Evolutionary conservation across 805 yeast genomes (phyloP), one percentile per base, ranked within the genome.

Genomic region (Ogataea chonburiensis): DNA sequence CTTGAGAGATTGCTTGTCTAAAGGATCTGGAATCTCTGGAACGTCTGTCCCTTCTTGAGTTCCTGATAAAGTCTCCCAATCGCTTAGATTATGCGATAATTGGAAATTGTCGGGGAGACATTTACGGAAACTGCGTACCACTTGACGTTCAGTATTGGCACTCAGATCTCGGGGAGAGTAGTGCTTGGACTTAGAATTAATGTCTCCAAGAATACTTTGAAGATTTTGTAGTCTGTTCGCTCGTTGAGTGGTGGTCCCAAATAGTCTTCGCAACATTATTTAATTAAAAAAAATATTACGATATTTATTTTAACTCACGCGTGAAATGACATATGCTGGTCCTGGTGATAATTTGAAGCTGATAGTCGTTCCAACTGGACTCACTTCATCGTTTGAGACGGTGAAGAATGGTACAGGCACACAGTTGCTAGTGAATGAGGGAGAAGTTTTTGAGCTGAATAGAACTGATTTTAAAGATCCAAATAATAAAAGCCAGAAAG

Each of bases 371-470:
- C 53, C 58, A 3, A 22, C 28, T 6, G 29, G 24, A 13, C 6
- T 32, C 6, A 8, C 20, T 5, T 20, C 18, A 5, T 15, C 15
- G 4, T 15, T 35, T 2, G 28, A 19, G 19, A 29, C 39, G 3
- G 12, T 35, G 10, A 22, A 24, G 17, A 30, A 28, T 10, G 21
- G 34, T 17, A 30, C 30, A n/a, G 19, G 30, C 11, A 28, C 35
- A 6, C 50, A 48, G 27, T 50, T 42, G 19, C 28, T 53, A 7
- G 37, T 48, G 13, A 39, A 41, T 13, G 37, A 38, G 6, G 42
- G 45, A 5, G 42, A 49, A 8, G 37, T 72, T 0, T 70, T 60
- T 39, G 77, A 73, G 31, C 42, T 73, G 12, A 63, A 64, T 34
- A 62, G 53, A 32, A 40, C 68, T 17, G 60, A 60, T 29, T 66